phyloP scores from a whole-genome alignment of 1,284 basidiomycete genomes.

The Ceratorhiza oryzae-sativae region DNA sequence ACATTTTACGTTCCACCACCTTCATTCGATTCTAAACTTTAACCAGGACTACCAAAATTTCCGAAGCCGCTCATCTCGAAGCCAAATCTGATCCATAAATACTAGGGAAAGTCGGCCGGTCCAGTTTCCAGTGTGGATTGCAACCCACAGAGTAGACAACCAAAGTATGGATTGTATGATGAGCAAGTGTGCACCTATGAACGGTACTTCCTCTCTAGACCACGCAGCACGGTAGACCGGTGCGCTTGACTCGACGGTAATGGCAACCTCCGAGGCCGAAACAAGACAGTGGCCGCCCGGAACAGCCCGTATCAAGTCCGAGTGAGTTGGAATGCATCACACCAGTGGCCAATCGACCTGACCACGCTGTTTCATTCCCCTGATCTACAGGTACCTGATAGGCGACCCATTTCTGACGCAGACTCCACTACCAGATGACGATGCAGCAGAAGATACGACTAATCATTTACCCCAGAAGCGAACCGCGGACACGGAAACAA shows the following conservation, averaged over 20 bases:
- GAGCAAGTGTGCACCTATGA: neutral
- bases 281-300: conserved; percentile 53
- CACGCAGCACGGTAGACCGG: neutral
- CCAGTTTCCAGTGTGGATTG: too few species aligned
- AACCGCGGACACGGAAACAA: neutral
- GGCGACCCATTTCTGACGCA: conserved; percentile 55
- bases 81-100: too few species aligned
- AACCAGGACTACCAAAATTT: too few species aligned
- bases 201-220: too few species aligned
- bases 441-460: conserved; percentile 73
- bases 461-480: conserved; percentile 48
- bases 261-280: neutral
- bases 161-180: neutral
- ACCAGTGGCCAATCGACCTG: neutral
- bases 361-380: neutral
- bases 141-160: too few species aligned
- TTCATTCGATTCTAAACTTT: too few species aligned
- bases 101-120: too few species aligned
- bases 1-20: too few species aligned
- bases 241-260: too few species aligned
- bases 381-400: conserved; percentile 3
- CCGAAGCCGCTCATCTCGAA: too few species aligned
- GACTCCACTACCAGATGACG: conserved; percentile 65
- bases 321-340: conserved; percentile 58
- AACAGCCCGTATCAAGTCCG: conserved; percentile 75